phyloP scores from a whole-genome alignment of 768 basidiomycete species.

The Phaeotremella skinneri region DNA sequence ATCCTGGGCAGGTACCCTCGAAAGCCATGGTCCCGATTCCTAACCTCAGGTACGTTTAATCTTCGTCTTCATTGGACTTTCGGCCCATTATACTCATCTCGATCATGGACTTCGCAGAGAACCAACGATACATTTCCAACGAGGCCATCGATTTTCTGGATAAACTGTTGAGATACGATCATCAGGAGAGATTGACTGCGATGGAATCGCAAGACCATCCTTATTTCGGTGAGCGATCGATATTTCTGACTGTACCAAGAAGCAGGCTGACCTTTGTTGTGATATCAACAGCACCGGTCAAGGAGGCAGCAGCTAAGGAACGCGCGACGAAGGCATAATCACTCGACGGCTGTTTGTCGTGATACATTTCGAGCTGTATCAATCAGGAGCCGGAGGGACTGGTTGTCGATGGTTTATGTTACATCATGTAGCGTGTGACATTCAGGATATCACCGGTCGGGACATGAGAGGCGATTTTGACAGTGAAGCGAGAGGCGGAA shows the following conservation, averaged over 20 bases:
- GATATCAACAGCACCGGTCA: slow-evolving; percentile 28
- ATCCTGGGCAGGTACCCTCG: slow-evolving; percentile 89
- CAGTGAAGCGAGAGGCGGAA: no score
- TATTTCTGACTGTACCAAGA: not conserved
- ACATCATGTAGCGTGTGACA: no score
- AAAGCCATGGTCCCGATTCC: slow-evolving; percentile 93
- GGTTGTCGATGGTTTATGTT: not conserved
- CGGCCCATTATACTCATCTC: no score
- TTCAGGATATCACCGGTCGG: no score
- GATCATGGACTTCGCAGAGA: slow-evolving; percentile 56
- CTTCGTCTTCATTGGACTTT: not conserved
- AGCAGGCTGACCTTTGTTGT: not conserved
- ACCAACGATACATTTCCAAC: slow-evolving; percentile 92
- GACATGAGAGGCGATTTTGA: no score
- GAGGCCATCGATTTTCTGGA: slow-evolving; percentile 96
- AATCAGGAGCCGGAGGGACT: not conserved
- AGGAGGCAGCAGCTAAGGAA: slow-evolving; percentile 27
- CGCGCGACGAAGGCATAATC: not conserved
- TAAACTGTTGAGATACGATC: slow-evolving; percentile 92
- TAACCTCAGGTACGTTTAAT: slow-evolving; percentile 61
- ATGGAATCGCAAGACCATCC: slow-evolving; percentile 85
- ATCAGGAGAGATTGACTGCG: slow-evolving; percentile 93
- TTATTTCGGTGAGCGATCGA: slow-evolving; percentile 66
- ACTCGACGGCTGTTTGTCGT: no score
- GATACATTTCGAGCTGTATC: no score